Conservation (phyloP, 129 eudicot species). For the Centrapalus pauciflorus region DNA sequence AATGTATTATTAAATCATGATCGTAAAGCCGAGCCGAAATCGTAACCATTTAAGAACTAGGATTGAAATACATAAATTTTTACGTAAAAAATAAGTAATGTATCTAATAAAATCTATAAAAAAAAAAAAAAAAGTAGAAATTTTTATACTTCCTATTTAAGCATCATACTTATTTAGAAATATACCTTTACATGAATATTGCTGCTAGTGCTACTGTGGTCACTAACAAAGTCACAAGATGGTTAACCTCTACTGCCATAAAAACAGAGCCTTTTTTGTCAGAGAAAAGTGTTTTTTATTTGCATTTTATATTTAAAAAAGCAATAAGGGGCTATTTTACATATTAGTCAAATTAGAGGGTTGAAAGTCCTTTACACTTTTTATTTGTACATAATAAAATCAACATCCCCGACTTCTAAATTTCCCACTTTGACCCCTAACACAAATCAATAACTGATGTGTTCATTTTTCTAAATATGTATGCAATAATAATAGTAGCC, state of each 20-base stretch:
- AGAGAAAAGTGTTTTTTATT: constrained; percentile 1
- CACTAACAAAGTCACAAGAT: constrained; percentile 37
- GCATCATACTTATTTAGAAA: background rate
- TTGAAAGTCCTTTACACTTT: background rate
- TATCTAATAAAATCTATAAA: no score
- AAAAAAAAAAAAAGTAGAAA: no score
- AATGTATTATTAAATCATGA: no score
- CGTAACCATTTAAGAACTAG: no score
- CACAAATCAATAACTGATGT: background rate
- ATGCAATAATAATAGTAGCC: background rate
- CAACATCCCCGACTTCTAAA: background rate
- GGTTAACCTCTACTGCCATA: constrained; percentile 24
- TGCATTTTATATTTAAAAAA: constrained; percentile 43
- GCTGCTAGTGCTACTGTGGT: constrained; percentile 36
- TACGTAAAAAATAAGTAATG: no score
- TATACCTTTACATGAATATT: constrained; percentile 9
- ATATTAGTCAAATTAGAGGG: constrained; percentile 5
- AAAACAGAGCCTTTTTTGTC: constrained; percentile 32
- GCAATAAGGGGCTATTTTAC: constrained; percentile 9
- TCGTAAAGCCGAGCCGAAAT: no score
- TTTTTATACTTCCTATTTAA: background rate
- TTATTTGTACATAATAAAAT: background rate
- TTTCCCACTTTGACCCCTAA: background rate
- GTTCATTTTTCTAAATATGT: background rate
- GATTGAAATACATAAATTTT: no score